Base-by-base conservation (phyloP, 1,284 basidiomycete species). In the Papiliotrema laurentii region DNA sequence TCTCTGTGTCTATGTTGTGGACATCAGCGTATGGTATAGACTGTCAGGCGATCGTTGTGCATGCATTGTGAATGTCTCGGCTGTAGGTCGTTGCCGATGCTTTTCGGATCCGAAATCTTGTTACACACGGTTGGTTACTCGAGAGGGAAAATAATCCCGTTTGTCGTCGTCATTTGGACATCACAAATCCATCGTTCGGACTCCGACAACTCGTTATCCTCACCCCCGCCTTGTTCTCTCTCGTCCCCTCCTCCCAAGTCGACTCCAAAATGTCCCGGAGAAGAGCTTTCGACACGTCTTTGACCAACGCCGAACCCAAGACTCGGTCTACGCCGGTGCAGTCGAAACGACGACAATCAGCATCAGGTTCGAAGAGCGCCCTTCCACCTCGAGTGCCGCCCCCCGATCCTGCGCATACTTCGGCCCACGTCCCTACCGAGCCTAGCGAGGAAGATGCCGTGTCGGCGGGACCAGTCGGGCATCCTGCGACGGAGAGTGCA, bases 251-350 rank as follows among this genome's bases (percentile, higher is more conserved):
- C 24, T 37, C 7, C 7, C 35, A 7, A 14, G 19, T 37, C 22
- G 2, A 19, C 22, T 27, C 18, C n/a, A 38, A n/a, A 43, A 67
- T 67, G 63, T 65, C 65, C 11, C 59, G 65, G 25, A 58, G 61
- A 40, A 63, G 54, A 50, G 60, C 52, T 16, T 68, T 68, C 51
- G 61, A 68, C 41, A 63, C 63, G 7, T 40, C 42, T 14, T 51
- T 68, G 22, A 43, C 55, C 9, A 53, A 55, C 19, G 33, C 42
- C 24, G 40, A 33, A 27, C 21, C 40, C n/a, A 53, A 45, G 26
- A n/a, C 38, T 22, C 13, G 18, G 24, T 21, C n/a, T 30, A 30
- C 40, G 14, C 10, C 35, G 21, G 19, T 14, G 35, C 27, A n/a
- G 31, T 35, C 28, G 24, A 26, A 28, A 22, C 34, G 25, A 31